Conservation (phyloP, 179 eudicot genomes). For the Sideroxylon spinosum region DNA sequence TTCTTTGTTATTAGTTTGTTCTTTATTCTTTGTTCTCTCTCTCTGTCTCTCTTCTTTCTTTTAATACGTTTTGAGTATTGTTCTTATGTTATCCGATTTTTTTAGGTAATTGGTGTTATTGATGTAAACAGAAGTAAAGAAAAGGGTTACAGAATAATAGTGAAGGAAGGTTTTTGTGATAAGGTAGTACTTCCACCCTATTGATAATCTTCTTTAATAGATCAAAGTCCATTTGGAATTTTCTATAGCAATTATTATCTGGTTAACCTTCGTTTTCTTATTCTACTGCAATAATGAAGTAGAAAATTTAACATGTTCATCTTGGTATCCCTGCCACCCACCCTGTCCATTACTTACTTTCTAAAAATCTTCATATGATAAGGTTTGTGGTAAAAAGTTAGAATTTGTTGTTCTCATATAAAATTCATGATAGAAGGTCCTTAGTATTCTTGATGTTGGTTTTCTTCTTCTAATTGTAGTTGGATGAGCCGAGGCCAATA, state of each 20-base stretch:
- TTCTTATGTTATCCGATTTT: conserved; percentile 12
- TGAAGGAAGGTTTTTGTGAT: conserved; percentile 90
- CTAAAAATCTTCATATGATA: neutral
- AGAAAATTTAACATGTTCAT: neutral
- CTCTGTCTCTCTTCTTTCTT: neutral
- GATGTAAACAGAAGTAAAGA: conserved; percentile 81
- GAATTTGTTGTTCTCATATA: neutral
- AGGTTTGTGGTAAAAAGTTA: neutral
- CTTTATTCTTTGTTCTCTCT: too few species aligned
- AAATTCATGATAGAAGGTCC: neutral
- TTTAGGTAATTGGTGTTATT: conserved; percentile 82
- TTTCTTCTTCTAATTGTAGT: conserved; percentile 32
- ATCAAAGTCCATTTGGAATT: neutral
- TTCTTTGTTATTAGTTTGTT: neutral
- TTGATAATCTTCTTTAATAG: conserved; percentile 11
- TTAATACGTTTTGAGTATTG: neutral
- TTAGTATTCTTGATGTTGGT: conserved; percentile 9
- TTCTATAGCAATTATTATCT: neutral
- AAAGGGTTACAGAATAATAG: conserved; percentile 74
- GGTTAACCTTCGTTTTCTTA: neutral
- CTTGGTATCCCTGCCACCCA: neutral
- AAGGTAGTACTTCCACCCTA: conserved; percentile 45
- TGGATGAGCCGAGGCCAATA: conserved; percentile 95
- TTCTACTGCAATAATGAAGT: neutral
- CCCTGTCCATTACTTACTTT: neutral